These are phyloP conservation scores for Globisporangium orthogonon DNA, from an alignment of 352 stramenopile genomes.

Conservation along the genomic window DNA sequence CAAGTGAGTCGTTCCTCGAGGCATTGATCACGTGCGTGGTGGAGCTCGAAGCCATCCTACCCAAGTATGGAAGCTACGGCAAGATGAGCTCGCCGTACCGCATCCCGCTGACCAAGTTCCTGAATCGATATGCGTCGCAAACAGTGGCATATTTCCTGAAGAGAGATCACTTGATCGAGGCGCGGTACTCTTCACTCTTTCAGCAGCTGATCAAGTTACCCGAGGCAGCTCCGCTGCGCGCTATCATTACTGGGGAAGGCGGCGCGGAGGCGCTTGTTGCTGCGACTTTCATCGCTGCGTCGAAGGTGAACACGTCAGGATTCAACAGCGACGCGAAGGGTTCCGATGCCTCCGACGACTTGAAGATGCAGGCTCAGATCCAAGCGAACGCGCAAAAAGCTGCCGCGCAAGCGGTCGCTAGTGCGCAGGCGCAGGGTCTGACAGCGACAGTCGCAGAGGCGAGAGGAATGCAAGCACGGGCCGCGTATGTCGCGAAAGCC, in stretches of 20 bases:
- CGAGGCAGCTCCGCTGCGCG: constrained; percentile 81
- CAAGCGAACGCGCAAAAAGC: constrained; percentile 83
- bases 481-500: constrained; percentile 80
- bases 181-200: constrained; percentile 92
- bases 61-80: constrained; percentile 86
- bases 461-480: constrained; percentile 73
- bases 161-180: constrained; percentile 68
- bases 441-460: constrained; percentile 61
- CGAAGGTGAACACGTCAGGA: constrained; percentile 41
- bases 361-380: constrained; percentile 83
- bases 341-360: constrained; percentile 43
- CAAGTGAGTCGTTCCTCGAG: constrained; percentile 94
- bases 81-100: constrained; percentile 91
- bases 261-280: constrained; percentile 89
- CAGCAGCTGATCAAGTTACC: constrained; percentile 91
- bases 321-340: constrained; percentile 29
- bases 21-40: constrained; percentile 93
- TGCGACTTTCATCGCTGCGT: constrained; percentile 86
- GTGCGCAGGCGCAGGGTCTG: constrained; percentile 73
- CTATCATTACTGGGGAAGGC: constrained; percentile 83
- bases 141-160: constrained; percentile 87
- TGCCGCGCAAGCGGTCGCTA: constrained; percentile 69
- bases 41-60: constrained; percentile 90
- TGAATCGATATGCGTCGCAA: constrained; percentile 89
- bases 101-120: constrained; percentile 87